Evolutionary conservation across 208 protist genomes (phyloP).

Genomic region (Trypanosoma platydactyli): DNA sequence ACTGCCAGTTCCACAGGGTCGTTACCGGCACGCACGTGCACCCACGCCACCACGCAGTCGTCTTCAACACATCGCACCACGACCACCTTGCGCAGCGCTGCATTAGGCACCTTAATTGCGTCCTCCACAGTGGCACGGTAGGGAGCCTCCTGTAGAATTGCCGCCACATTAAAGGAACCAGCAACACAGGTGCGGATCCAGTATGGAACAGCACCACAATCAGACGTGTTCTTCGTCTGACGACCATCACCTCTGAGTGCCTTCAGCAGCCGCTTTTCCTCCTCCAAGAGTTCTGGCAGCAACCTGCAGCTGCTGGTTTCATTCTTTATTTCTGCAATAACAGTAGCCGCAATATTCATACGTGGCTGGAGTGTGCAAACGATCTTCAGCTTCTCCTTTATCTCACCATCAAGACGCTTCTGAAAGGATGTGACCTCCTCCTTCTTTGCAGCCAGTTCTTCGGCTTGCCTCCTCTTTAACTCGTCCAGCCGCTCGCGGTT

Average conservation of each 20-base stretch:
- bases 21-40: slow-evolving; percentile 42
- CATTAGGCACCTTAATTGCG: slow-evolving; percentile 31
- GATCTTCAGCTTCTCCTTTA: slow-evolving; percentile 47
- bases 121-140: slow-evolving; percentile 62
- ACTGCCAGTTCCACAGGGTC: slow-evolving; percentile 35
- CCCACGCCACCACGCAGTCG: slow-evolving; percentile 48
- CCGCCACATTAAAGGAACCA: slow-evolving; percentile 67
- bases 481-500: slow-evolving; percentile 46
- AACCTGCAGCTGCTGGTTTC: slow-evolving; percentile 40
- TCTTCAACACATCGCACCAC: slow-evolving; percentile 32
- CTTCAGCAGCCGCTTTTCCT: slow-evolving; percentile 60
- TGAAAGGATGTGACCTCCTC: slow-evolving; percentile 28
- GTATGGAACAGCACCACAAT: slow-evolving; percentile 49
- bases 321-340: slow-evolving; percentile 50
- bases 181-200: slow-evolving; percentile 60
- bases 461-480: slow-evolving; percentile 53
- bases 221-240: slow-evolving; percentile 49
- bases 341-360: slow-evolving; percentile 35
- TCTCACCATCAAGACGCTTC: slow-evolving; percentile 52
- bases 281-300: slow-evolving; percentile 64
- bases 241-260: slow-evolving; percentile 55
- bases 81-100: slow-evolving; percentile 38
- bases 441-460: slow-evolving; percentile 46
- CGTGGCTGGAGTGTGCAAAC: slow-evolving; percentile 61
- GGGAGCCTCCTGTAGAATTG: slow-evolving; percentile 38